Conservation (phyloP, 2,329 filamentous ascomycete genomes). For the Metarhizium anisopliae region DNA sequence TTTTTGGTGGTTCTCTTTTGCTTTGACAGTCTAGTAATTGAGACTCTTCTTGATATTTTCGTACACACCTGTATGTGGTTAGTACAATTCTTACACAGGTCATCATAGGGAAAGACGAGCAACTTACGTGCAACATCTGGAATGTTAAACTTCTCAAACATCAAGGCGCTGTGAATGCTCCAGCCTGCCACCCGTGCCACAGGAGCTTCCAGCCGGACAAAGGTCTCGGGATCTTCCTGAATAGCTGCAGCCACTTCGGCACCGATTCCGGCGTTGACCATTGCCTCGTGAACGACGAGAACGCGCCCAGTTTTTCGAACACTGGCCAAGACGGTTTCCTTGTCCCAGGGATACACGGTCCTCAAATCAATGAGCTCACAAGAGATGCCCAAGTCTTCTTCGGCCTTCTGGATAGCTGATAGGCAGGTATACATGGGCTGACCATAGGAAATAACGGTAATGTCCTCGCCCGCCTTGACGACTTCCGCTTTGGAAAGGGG, state of each 20-base stretch:
- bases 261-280: conserved; percentile 82
- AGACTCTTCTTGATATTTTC: conserved; percentile 60
- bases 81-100: neutral
- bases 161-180: conserved; percentile 72
- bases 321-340: conserved; percentile 68
- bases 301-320: conserved; percentile 81
- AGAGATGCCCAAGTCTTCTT: conserved; percentile 64
- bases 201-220: conserved; percentile 74
- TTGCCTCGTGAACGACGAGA: conserved; percentile 85
- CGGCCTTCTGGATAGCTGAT: conserved; percentile 64
- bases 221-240: conserved; percentile 68
- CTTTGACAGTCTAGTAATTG: conserved; percentile 41
- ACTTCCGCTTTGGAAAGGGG: conserved; percentile 81
- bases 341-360: conserved; percentile 89
- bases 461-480: conserved; percentile 66
- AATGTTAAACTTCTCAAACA: conserved; percentile 73
- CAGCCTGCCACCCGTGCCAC: conserved; percentile 82
- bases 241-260: conserved; percentile 84
- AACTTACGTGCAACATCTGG: conserved; percentile 81
- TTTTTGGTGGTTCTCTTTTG: neutral
- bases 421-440: conserved; percentile 81
- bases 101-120: neutral
- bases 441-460: conserved; percentile 83
- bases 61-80: conserved; percentile 51
- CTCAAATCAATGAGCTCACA: conserved; percentile 82